These are phyloP conservation scores for Cryptomeria japonica DNA, from an alignment of 75 land plant genomes.

Conservation along the genomic window DNA sequence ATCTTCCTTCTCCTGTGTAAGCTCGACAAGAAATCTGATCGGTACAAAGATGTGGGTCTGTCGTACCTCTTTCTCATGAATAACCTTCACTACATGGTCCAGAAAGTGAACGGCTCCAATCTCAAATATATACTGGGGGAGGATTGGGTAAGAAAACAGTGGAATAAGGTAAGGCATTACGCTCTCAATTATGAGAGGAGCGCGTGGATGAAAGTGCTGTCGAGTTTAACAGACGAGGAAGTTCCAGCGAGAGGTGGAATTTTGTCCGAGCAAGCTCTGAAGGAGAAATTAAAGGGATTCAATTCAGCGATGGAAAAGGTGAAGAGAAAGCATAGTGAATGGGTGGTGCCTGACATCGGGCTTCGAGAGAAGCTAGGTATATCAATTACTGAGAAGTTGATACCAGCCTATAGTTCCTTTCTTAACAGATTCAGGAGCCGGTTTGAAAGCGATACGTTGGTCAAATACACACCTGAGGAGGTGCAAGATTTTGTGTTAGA, in stretches of 20 bases:
- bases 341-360: slow-evolving; percentile 46
- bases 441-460: slow-evolving; percentile 47
- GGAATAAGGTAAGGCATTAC: slow-evolving; percentile 45
- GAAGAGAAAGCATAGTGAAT: slow-evolving; percentile 36
- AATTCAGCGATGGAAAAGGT: slow-evolving; percentile 75
- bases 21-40: slow-evolving; percentile 54
- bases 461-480: slow-evolving; percentile 58
- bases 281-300: slow-evolving; percentile 77
- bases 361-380: slow-evolving; percentile 32
- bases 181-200: slow-evolving; percentile 51
- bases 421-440: slow-evolving; percentile 16
- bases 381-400: slow-evolving; percentile 29
- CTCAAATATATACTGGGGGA: slow-evolving; percentile 56
- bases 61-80: slow-evolving; percentile 71
- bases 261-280: slow-evolving; percentile 61
- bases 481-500: slow-evolving; percentile 30
- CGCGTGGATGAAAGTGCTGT: slow-evolving; percentile 61
- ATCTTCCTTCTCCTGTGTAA: slow-evolving; percentile 54
- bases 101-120: slow-evolving; percentile 34
- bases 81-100: slow-evolving; percentile 62
- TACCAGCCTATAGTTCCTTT: slow-evolving; percentile 36
- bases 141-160: slow-evolving; percentile 59
- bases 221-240: slow-evolving; percentile 65
- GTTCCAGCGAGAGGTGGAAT: slow-evolving; percentile 60
- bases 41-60: slow-evolving; percentile 47